Evolutionary conservation across 2,329 filamentous ascomycete species (phyloP), one percentile per base, ranked within the genome.

Genomic region (Fusarium oxysporum): DNA sequence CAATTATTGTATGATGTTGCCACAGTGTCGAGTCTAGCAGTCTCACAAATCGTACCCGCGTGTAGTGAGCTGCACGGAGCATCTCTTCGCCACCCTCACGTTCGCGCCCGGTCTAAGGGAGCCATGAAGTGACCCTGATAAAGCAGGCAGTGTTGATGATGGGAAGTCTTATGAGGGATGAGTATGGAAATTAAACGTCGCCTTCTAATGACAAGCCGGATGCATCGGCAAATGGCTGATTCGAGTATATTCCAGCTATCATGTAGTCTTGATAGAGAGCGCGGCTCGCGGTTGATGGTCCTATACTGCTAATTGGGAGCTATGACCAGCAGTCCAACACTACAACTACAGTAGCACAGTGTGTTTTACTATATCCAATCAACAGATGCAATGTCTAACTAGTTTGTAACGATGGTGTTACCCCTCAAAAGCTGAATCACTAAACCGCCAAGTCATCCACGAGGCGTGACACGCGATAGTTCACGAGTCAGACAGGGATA

Each of bases 381-480:
- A 57, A n/a, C 23, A 33, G 30, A 16, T n/a, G 23, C 19, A 28
- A 35, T 4, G 40, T 28, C 30, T 28, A 35, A 7, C 7, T 47
- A 48, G 54, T 57, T 48, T 35, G 54, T 35, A 35, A 57, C 43
- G 54, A n/a, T 48, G 40, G 54, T 35, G 30, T 57, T 35, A 48
- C 54, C 54, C 54, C 54, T 57, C 54, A 57, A 48, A 25, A 14
- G 25, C 40, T 25, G 32, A 48, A 48, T 48, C 40, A 14, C 54
- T 48, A 48, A 57, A 57, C 54, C 30, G n/a, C 54, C 54, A 57
- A 57, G 4, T 23, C 23, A 19, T n/a, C 54, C 13, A 37, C 7
- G 50, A 53, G 40, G 54, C 54, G 30, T 47, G 54, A 47, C 54
- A 57, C 30, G 21, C 51, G 35, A 55, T 55, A 55, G 35, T 55